These are phyloP conservation scores for Silene coronaria DNA, from an alignment of 179 eudicot species.

Conservation along the genomic window DNA sequence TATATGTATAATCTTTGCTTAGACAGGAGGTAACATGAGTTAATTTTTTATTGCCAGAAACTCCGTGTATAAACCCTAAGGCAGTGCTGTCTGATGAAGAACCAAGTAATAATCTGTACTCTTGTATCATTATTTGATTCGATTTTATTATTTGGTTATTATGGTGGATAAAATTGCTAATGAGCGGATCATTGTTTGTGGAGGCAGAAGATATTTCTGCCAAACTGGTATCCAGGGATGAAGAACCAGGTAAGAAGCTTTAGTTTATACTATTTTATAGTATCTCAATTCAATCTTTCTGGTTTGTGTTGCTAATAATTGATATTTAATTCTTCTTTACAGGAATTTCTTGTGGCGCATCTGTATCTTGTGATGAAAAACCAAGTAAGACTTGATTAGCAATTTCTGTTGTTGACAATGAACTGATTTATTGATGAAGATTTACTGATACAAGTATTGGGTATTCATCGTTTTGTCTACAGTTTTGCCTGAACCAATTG, in stretches of 20 bases:
- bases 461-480: constrained; percentile 16
- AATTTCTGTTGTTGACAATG: background rate
- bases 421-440: background rate
- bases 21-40: constrained; percentile 11
- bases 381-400: constrained; percentile 18
- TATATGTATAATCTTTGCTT: background rate
- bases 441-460: background rate
- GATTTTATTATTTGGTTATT: constrained; percentile 3
- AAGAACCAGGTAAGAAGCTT: constrained; percentile 34
- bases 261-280: background rate
- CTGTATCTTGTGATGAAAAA: constrained; percentile 9
- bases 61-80: constrained; percentile 52
- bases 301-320: background rate
- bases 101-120: constrained; percentile 30
- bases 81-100: constrained; percentile 29
- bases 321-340: background rate
- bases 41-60: constrained; percentile 40
- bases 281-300: background rate
- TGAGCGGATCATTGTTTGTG: background rate
- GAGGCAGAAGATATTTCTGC: constrained; percentile 46
- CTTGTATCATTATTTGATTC: background rate
- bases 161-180: background rate
- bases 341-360: constrained; percentile 18
- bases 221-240: constrained; percentile 32
- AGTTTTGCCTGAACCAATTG: background rate